These are phyloP conservation scores for Lycium ferocissimum DNA, from an alignment of 257 asterid genomes.

Conservation along the genomic window DNA sequence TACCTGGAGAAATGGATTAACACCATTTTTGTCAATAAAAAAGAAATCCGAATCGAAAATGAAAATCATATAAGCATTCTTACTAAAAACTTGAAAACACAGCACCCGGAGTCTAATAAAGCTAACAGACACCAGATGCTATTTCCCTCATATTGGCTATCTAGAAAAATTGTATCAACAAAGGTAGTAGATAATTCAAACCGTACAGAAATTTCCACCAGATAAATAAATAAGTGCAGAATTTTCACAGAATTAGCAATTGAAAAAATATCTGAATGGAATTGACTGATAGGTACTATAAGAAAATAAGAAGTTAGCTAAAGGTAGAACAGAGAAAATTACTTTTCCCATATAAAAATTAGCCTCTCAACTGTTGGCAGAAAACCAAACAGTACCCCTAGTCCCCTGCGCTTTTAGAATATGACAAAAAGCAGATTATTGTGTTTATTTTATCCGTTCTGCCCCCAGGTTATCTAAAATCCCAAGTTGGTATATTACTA, in stretches of 20 bases:
- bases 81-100: background rate
- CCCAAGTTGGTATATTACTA: background rate
- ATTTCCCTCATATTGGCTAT: conserved; percentile 7
- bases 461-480: conserved; percentile 10
- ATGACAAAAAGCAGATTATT: background rate
- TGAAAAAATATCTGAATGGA: background rate
- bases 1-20: conserved; percentile 57
- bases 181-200: conserved; percentile 16
- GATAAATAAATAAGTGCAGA: background rate
- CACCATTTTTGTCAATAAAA: conserved; percentile 22
- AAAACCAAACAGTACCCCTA: conserved; percentile 12
- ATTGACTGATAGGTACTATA: background rate
- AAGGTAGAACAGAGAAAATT: background rate
- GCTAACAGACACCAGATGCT: background rate
- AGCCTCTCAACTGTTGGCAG: background rate
- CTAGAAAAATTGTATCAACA: background rate
- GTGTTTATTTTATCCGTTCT: background rate
- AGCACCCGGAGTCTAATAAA: background rate
- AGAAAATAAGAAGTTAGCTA: background rate
- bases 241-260: conserved; percentile 6
- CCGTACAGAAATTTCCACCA: background rate
- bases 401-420: conserved; percentile 14
- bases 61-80: background rate
- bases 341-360: background rate
- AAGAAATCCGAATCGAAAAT: background rate